Percentiles rank a stretch among this genome's conserved stretches.
Evolutionary conservation across 2,329 filamentous ascomycete species (phyloP).

Genomic region (Fusarium dlaminii): DNA sequence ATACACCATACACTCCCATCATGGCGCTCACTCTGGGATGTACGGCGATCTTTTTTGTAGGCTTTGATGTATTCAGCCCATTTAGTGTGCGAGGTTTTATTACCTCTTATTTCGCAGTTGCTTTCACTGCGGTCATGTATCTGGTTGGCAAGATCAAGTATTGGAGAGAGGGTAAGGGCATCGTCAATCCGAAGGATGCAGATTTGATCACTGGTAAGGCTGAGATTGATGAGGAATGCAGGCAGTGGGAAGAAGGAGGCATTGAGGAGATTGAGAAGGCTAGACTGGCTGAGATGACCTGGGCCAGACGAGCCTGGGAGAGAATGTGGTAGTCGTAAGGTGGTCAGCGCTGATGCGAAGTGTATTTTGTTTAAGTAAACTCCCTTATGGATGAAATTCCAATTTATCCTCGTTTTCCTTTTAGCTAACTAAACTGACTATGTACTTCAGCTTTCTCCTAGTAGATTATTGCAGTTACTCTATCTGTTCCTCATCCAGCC

Average conservation of each 20-base stretch:
- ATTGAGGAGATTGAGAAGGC: conserved; percentile 55
- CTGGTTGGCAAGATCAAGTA: conserved; percentile 58
- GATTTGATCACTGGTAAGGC: conserved; percentile 61
- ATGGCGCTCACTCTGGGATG: conserved; percentile 57
- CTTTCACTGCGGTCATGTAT: conserved; percentile 60
- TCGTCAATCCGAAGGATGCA: conserved; percentile 16
- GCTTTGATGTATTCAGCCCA: conserved; percentile 65
- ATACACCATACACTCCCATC: conserved; percentile 60
- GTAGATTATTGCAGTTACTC: no score
- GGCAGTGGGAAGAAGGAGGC: conserved; percentile 54
- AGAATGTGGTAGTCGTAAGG: conserved; percentile 46
- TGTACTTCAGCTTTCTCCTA: no score
- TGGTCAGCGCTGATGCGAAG: no score
- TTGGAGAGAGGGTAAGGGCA: background rate
- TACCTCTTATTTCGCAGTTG: conserved; percentile 62
- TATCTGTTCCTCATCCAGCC: no score
- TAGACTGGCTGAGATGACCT: conserved; percentile 48
- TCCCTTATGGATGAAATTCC: background rate
- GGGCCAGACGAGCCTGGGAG: conserved; percentile 49
- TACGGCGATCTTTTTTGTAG: conserved; percentile 63
- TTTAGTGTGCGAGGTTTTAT: conserved; percentile 59
- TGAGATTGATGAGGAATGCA: conserved; percentile 68
- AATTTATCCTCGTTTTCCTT: background rate
- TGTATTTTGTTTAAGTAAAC: fast-evolving
- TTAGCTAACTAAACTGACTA: no score